Evolutionary conservation across 1,284 basidiomycete genomes (phyloP).

Genomic region (Golubevia sp.): DNA sequence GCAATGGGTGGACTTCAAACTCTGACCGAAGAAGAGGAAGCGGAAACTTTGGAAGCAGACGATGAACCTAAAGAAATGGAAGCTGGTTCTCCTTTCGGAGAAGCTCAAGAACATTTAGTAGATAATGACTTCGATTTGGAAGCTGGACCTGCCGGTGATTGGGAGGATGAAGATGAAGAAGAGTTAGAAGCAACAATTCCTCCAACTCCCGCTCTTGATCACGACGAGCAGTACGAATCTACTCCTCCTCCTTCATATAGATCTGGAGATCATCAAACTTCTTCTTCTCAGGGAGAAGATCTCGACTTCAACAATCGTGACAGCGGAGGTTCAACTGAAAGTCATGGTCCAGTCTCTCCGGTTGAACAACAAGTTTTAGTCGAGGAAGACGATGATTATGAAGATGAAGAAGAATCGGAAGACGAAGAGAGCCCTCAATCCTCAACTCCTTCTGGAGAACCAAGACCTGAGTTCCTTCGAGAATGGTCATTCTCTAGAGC

Average conservation of each 20-base stretch:
- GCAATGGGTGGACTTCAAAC: neutral
- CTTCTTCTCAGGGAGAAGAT: neutral
- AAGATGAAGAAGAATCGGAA: neutral
- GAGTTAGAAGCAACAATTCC: neutral
- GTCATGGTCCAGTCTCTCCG: conserved; percentile 20
- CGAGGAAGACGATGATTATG: conserved; percentile 8
- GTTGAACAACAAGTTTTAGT: conserved; percentile 12
- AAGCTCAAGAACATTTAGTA: neutral
- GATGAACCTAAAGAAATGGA: neutral
- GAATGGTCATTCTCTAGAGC: conserved; percentile 37
- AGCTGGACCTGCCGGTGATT: conserved; percentile 5
- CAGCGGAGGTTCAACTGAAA: conserved; percentile 22
- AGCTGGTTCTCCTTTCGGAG: neutral
- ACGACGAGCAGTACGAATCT: neutral
- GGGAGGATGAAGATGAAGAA: conserved; percentile 11
- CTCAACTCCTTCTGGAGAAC: conserved; percentile 11
- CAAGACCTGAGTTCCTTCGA: conserved; percentile 41
- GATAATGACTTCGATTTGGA: conserved; percentile 12
- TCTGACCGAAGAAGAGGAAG: neutral
- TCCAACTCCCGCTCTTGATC: neutral
- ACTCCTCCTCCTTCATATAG: neutral
- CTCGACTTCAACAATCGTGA: neutral
- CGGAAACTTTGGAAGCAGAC: neutral
- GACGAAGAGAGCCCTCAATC: conserved; percentile 9
- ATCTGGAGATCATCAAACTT: neutral